These are phyloP conservation scores for Xylariaceae sp. DNA, from an alignment of 2,329 filamentous ascomycete species.

Conservation along the genomic window DNA sequence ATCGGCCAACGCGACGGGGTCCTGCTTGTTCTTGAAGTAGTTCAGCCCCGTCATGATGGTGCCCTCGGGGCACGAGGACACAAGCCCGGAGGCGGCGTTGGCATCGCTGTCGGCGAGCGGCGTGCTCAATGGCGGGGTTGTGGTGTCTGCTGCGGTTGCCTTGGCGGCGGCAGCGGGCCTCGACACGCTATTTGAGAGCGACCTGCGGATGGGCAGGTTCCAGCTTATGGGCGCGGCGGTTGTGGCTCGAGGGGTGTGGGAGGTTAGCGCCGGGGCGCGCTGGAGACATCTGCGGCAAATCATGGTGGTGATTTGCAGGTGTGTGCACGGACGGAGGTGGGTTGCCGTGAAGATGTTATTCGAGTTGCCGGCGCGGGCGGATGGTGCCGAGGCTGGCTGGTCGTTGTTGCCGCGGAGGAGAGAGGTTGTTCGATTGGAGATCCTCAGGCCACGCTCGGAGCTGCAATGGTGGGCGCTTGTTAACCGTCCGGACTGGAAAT, in stretches of 20 bases:
- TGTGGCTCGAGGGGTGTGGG: slow-evolving; percentile 19
- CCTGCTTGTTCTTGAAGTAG: slow-evolving; percentile 66
- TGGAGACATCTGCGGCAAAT: slow-evolving; percentile 48
- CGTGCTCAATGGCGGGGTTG: slow-evolving; percentile 28
- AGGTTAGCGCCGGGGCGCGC: slow-evolving; percentile 34
- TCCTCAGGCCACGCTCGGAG: neutral
- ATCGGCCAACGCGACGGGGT: slow-evolving; percentile 70
- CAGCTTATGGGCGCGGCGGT: slow-evolving; percentile 17
- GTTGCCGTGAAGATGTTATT: neutral
- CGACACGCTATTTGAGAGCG: slow-evolving; percentile 38
- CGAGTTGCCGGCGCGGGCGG: neutral
- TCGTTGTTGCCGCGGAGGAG: neutral
- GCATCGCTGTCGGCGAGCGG: slow-evolving; percentile 24
- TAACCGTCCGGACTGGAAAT: slow-evolving; percentile 28
- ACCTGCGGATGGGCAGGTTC: slow-evolving; percentile 22
- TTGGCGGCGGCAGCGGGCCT: slow-evolving; percentile 33
- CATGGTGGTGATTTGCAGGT: slow-evolving; percentile 26
- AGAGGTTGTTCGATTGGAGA: neutral
- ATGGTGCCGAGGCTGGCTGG: neutral
- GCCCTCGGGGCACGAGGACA: slow-evolving; percentile 58
- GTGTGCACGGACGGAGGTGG: neutral
- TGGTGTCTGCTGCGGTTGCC: slow-evolving; percentile 10
- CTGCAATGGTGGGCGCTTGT: neutral
- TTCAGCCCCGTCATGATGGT: slow-evolving; percentile 69
- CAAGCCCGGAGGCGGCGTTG: slow-evolving; percentile 12